A percentile compares a stretch with the other conserved stretches of the same genome.
Conservation (phyloP, 805 yeast genomes). For the Clavispora asparagi region DNA sequence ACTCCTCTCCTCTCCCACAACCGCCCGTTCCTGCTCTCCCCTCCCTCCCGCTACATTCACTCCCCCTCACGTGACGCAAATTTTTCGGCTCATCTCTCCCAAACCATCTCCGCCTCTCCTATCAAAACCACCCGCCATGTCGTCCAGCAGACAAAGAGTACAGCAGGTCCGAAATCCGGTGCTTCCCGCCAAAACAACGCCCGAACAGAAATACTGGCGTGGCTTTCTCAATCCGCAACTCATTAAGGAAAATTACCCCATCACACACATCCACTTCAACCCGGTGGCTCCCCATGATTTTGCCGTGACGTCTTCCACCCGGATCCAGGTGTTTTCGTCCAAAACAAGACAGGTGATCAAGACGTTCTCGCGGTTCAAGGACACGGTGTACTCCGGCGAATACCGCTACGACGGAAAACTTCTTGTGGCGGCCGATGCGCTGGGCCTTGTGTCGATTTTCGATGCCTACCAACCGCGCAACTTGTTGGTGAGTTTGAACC, state of each 20-base stretch:
- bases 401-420: conserved; percentile 88
- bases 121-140: conserved; percentile 46
- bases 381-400: conserved; percentile 87
- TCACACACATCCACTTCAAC: conserved; percentile 81
- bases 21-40: no score
- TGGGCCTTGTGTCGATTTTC: conserved; percentile 86
- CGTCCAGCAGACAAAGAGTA: conserved; percentile 63
- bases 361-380: conserved; percentile 84
- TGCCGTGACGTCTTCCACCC: conserved; percentile 86
- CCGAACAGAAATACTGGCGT: conserved; percentile 93
- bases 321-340: conserved; percentile 91
- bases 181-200: conserved; percentile 78
- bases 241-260: conserved; percentile 89
- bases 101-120: background rate
- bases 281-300: conserved; percentile 85
- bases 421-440: conserved; percentile 90
- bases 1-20: no score
- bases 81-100: conserved; percentile 2
- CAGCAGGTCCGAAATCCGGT: conserved; percentile 65
- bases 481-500: conserved; percentile 71
- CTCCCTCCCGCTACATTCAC: no score
- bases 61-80: conserved; percentile 1
- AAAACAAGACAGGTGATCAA: conserved; percentile 87
- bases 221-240: conserved; percentile 79
- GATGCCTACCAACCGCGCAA: conserved; percentile 79